phyloP scores from a whole-genome alignment of 2,329 filamentous ascomycete species.

The Fusarium robinianum region DNA sequence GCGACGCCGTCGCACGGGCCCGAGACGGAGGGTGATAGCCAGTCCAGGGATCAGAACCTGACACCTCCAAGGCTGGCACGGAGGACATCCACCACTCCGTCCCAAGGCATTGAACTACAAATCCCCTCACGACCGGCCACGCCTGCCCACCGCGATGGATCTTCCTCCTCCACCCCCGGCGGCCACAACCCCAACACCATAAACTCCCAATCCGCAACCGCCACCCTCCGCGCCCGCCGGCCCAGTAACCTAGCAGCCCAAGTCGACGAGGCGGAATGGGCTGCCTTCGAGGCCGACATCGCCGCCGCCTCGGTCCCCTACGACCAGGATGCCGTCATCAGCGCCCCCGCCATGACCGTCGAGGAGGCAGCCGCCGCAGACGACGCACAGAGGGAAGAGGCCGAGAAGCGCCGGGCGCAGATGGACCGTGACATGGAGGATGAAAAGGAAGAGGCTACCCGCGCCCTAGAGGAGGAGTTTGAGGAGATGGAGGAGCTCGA shows the following conservation, averaged over 20 bases:
- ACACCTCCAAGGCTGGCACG: conserved; percentile 52
- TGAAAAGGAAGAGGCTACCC: conserved; percentile 75
- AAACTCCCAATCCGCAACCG: conserved; percentile 20
- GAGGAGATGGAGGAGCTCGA: conserved; percentile 84
- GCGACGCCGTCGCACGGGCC: conserved; percentile 10
- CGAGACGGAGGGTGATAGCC: conserved; percentile 26
- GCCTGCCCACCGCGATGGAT: conserved; percentile 51
- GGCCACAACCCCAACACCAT: conserved; percentile 19
- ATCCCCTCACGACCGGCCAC: conserved; percentile 68
- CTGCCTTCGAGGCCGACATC: conserved; percentile 84
- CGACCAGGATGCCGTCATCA: conserved; percentile 62
- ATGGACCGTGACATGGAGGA: conserved; percentile 62
- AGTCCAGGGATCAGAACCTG: conserved; percentile 27
- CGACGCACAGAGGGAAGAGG: conserved; percentile 54
- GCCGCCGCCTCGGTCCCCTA: conserved; percentile 51
- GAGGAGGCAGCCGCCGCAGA: conserved; percentile 63
- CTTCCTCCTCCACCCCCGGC: conserved; percentile 48
- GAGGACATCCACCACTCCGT: conserved; percentile 56
- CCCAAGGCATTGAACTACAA: conserved; percentile 62
- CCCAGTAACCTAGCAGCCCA: conserved; percentile 31
- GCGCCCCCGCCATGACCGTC: conserved; percentile 68
- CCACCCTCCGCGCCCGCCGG: conserved; percentile 41
- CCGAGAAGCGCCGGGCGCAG: conserved; percentile 57
- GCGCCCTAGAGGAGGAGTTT: conserved; percentile 75
- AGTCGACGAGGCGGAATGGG: conserved; percentile 79